Conservation (phyloP, 2,329 filamentous ascomycete genomes). For the Sporothrix luriei region DNA sequence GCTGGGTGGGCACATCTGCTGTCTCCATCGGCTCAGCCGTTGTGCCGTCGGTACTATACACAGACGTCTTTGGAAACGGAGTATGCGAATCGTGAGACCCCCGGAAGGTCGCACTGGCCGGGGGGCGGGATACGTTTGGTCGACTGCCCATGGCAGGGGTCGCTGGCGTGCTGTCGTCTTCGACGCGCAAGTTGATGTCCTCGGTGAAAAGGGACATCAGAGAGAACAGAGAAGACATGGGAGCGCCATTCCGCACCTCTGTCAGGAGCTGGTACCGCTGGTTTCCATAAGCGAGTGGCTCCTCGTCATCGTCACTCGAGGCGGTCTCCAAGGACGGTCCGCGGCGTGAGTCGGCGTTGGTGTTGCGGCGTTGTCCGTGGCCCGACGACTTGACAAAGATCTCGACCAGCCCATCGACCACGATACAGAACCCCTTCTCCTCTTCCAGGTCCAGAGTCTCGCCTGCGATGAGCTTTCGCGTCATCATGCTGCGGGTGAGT, state of each 20-base stretch:
- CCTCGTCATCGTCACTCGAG: slow-evolving; percentile 58
- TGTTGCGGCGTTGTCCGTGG: slow-evolving; percentile 40
- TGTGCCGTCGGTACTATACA: slow-evolving; percentile 35
- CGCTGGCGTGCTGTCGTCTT: slow-evolving; percentile 56
- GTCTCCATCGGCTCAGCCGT: slow-evolving; percentile 38
- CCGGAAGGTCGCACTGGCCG: slow-evolving; percentile 40
- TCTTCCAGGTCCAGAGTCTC: slow-evolving; percentile 95
- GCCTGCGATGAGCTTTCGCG: slow-evolving; percentile 89
- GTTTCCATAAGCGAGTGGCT: slow-evolving; percentile 57
- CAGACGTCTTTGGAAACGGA: slow-evolving; percentile 48
- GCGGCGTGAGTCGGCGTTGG: slow-evolving; percentile 43
- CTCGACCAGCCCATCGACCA: slow-evolving; percentile 93
- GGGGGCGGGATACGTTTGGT: slow-evolving; percentile 39
- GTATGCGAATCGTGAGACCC: slow-evolving; percentile 42
- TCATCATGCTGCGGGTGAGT: slow-evolving; percentile 97
- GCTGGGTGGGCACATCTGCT: slow-evolving; percentile 31
- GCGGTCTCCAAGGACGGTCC: slow-evolving; percentile 48
- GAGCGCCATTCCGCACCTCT: slow-evolving; percentile 95
- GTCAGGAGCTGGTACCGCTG: slow-evolving; percentile 94
- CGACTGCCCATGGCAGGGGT: slow-evolving; percentile 40
- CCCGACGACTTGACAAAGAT: slow-evolving; percentile 94
- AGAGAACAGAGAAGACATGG: slow-evolving; percentile 97
- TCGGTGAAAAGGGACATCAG: slow-evolving; percentile 97
- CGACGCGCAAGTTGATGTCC: slow-evolving; percentile 77
- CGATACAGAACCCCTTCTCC: slow-evolving; percentile 96